phyloP scores from a whole-genome alignment of 1,284 basidiomycete genomes.

The Naganishia cerealis region DNA sequence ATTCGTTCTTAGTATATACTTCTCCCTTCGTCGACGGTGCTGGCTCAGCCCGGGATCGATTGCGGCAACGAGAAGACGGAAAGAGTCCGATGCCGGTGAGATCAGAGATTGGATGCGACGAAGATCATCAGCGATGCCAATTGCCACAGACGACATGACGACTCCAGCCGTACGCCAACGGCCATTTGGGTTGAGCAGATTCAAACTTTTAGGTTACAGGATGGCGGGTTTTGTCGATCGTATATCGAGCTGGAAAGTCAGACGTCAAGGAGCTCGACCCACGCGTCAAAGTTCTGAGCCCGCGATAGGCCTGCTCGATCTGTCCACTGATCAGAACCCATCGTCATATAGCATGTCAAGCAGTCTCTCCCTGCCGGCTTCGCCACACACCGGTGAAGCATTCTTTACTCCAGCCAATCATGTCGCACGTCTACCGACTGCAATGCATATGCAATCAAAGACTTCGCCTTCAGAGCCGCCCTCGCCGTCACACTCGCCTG shows the following conservation, averaged over 20 bases:
- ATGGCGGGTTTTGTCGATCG: constrained; percentile 17
- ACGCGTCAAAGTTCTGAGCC: not conserved
- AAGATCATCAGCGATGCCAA: constrained; percentile 27
- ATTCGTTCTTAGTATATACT: constrained; percentile 24
- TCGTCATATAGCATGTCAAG: constrained; percentile 24
- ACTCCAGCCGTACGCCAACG: constrained; percentile 7
- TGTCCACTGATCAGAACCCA: constrained; percentile 4
- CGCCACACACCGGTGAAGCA: constrained; percentile 27
- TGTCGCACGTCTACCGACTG: not conserved
- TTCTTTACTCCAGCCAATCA: constrained; percentile 22
- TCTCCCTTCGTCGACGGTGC: constrained; percentile 31
- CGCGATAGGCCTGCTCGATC: constrained; percentile 15
- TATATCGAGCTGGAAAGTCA: constrained; percentile 9
- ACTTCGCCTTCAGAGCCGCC: constrained; percentile 16
- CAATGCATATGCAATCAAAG: constrained; percentile 6
- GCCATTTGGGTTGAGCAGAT: not conserved
- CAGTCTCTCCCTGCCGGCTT: constrained; percentile 26
- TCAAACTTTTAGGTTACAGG: constrained; percentile 27
- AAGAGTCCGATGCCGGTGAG: constrained; percentile 32
- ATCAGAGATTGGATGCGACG: constrained; percentile 32
- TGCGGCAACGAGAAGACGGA: constrained; percentile 21
- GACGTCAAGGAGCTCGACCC: not conserved
- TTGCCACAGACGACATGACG: constrained; percentile 12
- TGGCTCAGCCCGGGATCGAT: constrained; percentile 27
- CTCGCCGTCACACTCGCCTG: constrained; percentile 29